phyloP scores from a whole-genome alignment of 768 basidiomycete species.

The Mrakia gelida region DNA sequence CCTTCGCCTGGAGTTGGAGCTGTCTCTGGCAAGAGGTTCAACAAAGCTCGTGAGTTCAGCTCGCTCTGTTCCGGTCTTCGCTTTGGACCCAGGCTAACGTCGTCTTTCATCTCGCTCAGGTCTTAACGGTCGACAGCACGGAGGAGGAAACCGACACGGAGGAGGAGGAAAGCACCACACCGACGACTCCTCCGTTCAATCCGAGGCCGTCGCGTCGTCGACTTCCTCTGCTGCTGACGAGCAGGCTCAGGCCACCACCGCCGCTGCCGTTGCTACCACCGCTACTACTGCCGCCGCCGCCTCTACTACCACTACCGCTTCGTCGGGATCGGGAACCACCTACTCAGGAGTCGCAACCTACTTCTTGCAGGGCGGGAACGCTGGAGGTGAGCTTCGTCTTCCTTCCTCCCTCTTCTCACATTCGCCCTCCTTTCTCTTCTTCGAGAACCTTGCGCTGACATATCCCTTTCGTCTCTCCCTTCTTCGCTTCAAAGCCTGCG shows the following conservation, averaged over 20 bases:
- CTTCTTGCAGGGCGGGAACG: conserved; percentile 44
- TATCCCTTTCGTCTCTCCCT: not conserved
- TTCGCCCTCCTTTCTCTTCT: no score
- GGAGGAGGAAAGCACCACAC: conserved; percentile 60
- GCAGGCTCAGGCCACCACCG: conserved; percentile 46
- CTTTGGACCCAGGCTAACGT: not conserved
- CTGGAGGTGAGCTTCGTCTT: conserved; percentile 13
- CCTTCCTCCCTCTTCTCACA: not conserved
- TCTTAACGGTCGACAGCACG: not conserved
- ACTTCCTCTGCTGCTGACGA: conserved; percentile 54
- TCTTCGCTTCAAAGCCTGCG: conserved; percentile 56
- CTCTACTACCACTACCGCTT: conserved; percentile 35
- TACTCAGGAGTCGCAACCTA: conserved; percentile 48
- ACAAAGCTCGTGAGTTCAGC: conserved; percentile 11
- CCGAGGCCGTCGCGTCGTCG: conserved; percentile 48
- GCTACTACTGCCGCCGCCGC: conserved; percentile 31
- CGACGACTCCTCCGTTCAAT: conserved; percentile 51
- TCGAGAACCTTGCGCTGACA: not conserved
- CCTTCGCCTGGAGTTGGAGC: not conserved
- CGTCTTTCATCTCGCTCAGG: not conserved
- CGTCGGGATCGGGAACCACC: conserved; percentile 34
- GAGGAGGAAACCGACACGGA: not conserved
- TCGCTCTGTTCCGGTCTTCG: not conserved
- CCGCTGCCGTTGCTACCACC: conserved; percentile 33
- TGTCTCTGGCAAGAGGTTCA: not conserved